Conservation (phyloP, 2,329 filamentous ascomycete genomes). For the Pseudogymnoascus sp. region DNA sequence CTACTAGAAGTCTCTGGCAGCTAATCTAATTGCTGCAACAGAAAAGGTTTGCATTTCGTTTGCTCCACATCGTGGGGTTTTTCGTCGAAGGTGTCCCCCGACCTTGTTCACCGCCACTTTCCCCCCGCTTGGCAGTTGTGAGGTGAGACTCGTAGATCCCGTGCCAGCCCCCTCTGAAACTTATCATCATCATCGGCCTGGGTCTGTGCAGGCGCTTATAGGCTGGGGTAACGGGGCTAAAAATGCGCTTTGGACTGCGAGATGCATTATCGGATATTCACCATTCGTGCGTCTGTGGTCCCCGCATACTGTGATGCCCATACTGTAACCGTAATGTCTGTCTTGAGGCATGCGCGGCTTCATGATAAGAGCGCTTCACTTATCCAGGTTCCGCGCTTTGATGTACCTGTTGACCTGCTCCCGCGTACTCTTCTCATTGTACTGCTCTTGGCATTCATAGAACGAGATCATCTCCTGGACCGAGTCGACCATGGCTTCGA, state of each 20-base stretch:
- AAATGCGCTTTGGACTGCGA: neutral
- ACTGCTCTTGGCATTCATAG: constrained; percentile 45
- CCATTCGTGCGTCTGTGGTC: neutral
- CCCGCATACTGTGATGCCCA: neutral
- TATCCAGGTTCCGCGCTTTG: constrained; percentile 28
- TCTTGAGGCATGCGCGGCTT: neutral
- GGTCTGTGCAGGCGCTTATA: neutral
- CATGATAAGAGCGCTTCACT: neutral
- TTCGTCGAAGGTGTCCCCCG: neutral
- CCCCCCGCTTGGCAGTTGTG: neutral
- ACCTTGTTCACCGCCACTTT: neutral
- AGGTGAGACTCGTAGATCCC: neutral
- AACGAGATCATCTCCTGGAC: constrained; percentile 65
- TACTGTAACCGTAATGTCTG: neutral
- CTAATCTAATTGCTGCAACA: neutral
- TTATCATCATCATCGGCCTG: neutral
- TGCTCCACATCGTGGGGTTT: neutral
- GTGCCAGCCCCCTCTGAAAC: constrained; percentile 3
- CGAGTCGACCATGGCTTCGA: constrained; percentile 59
- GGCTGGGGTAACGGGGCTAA: neutral
- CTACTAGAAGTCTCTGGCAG: neutral
- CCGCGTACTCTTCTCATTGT: constrained; percentile 29
- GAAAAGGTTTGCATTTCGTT: neutral
- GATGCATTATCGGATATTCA: neutral
- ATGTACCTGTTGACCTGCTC: constrained; percentile 31